Base-by-base conservation (phyloP, 2,329 filamentous ascomycete genomes). In the Madurella fahalii region DNA sequence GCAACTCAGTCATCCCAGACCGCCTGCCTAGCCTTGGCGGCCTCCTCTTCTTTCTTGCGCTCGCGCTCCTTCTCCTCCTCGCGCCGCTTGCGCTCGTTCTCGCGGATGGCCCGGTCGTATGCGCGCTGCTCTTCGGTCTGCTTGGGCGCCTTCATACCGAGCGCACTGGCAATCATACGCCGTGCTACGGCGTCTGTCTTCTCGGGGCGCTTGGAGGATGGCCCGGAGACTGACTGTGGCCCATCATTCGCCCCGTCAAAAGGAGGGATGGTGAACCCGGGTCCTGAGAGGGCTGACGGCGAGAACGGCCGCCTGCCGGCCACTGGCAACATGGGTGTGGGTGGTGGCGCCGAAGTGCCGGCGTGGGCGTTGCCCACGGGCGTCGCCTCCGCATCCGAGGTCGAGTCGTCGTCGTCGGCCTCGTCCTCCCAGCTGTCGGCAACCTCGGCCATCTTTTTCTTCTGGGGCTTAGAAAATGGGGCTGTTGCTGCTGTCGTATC, bases 101-200 rank as follows among this genome's bases (percentile, higher is more conserved):
- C 89, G 64, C 86, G 84, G 57, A 94, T 77, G 1, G 89, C 86
- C 61, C 80, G 83, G 65, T 97, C 92, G 69, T 94, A 97, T 51
- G 90, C 89, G 63, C 80, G 81, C 77, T 96, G 89, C 73, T 96
- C 92, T 59, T 95, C 90, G 1, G 90, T 96, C 69, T 86, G 82
- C 74, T 83, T 87, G 32, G 90, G 90, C 34, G 86, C 84, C 65
- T 85, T 84, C 52, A 96, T 82, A 1, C 94, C 94, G 61, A 97
- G 74, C 0, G 89, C 91, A 3, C 88, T 89, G 0, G 90, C 91
- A 68, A 99, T 97, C 82, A 99, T 80, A 56, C 94, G 79, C 58
- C 88, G 83, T 5, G 94, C 94, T 40, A 95, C 90, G 0, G 91
- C 90, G 58, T 95, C 95, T 58, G 92, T 95, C 77, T 96, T 99